phyloP scores from a whole-genome alignment of 768 basidiomycete species.

The Pisolithus tinctorius region DNA sequence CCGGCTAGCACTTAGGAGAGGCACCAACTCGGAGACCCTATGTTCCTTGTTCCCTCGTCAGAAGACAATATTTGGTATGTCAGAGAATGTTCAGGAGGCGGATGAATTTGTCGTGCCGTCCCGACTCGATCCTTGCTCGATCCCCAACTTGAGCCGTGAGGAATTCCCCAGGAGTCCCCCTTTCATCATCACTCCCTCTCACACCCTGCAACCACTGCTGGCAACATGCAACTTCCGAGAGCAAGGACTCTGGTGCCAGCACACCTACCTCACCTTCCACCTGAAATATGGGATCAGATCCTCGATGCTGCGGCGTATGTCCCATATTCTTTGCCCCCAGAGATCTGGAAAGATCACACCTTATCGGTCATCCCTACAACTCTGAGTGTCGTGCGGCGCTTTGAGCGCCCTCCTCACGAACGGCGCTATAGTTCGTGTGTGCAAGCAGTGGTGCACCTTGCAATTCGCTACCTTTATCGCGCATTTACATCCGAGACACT shows the following conservation, averaged over 20 bases:
- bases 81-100: too few species aligned
- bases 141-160: too few species aligned
- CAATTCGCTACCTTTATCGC: constrained; percentile 17
- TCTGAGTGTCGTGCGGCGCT: constrained; percentile 3
- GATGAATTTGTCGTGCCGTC: too few species aligned
- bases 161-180: too few species aligned
- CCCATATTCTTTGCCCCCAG: constrained; percentile 15
- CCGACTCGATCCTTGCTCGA: too few species aligned
- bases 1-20: too few species aligned
- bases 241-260: constrained; percentile 19
- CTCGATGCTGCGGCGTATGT: constrained; percentile 17
- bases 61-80: too few species aligned
- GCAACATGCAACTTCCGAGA: too few species aligned
- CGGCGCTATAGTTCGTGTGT: constrained; percentile 22
- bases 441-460: constrained; percentile 23
- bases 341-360: constrained; percentile 10
- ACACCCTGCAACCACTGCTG: too few species aligned
- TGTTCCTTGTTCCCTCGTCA: too few species aligned
- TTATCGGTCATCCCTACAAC: constrained; percentile 6
- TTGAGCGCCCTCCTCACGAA: constrained; percentile 20
- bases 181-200: too few species aligned
- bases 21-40: too few species aligned
- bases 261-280: constrained; percentile 15
- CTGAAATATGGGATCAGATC: constrained; percentile 21
- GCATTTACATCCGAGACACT: constrained; percentile 16